Evolutionary conservation across 495 filamentous ascomycete species (phyloP), one percentile per base, ranked within the genome.

Genomic region (Aspergillus funiculosus): DNA sequence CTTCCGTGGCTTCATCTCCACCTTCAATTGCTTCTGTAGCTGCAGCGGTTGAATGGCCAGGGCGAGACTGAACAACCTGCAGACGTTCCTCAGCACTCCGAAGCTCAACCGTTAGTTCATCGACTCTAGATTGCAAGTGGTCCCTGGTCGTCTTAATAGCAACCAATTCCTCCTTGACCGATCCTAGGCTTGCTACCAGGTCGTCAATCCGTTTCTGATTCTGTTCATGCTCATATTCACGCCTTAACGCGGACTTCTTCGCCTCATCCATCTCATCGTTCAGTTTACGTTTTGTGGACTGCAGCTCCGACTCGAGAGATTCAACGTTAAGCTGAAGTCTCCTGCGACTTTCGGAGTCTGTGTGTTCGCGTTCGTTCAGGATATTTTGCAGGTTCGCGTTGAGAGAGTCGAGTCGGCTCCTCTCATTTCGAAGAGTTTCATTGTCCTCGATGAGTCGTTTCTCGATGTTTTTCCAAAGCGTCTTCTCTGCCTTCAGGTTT

Each of bases 401-500:
- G 24, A 94, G 66, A 31, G 74, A 78, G 58, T 94, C 92, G 2
- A 97, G 80, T 17, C 88, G 78, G 28, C 75, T 72, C 30, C 84
- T 82, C 59, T 98, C 94, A 47, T 94, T 85, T 25, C 84, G 71
- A n/a, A 96, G 71, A 9, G 68, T 77, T 50, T 89, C 85, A 41
- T 88, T 94, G 50, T 97, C 94, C 36, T 89, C 85, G 48, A 73
- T 82, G 14, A 96, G 72, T 27, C 94, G 78, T 50, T 85, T 82
- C 59, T 97, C 88, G 46, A 96, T 91, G 35, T 78, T 86, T 67
- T 91, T 94, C 85, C 83, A 91, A 17, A 97, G 72, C 3, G 82
- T 81, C 61, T 91, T 94, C 57, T 96, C 91, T 0, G 90, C 90
- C 61, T 91, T 94, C 8, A 95, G 79, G 61, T 95, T 95, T 14